A percentile compares a stretch with the other conserved stretches of the same genome.
Conservation (phyloP, 768 basidiomycete genomes). For the Butyriboletus loyo region DNA sequence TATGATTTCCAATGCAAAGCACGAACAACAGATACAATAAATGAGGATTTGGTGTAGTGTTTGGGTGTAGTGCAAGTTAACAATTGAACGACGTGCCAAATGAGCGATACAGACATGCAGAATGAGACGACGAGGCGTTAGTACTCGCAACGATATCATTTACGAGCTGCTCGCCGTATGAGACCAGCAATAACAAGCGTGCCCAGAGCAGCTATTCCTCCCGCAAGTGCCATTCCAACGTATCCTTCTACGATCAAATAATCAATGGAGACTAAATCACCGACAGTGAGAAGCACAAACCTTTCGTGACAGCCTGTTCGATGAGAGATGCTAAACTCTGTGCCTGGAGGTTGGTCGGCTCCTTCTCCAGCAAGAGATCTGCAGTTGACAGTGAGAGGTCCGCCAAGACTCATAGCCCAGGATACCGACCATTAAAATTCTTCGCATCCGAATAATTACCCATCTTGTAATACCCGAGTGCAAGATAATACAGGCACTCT, state of each 20-base stretch:
- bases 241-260: constrained; percentile 73
- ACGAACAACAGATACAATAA: constrained; percentile 28
- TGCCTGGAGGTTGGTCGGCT: constrained; percentile 91
- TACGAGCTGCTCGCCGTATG: constrained; percentile 77
- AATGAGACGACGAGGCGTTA: constrained; percentile 11
- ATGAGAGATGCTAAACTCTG: constrained; percentile 83
- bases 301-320: constrained; percentile 79
- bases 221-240: constrained; percentile 94
- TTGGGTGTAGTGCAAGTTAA: constrained; percentile 12
- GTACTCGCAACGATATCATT: constrained; percentile 22
- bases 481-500: constrained; percentile 96
- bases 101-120: constrained; percentile 16
- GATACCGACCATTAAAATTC: constrained; percentile 80
- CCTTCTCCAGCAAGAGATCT: constrained; percentile 88
- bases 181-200: constrained; percentile 70
- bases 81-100: constrained; percentile 5
- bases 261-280: neutral
- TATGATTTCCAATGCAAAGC: constrained; percentile 5
- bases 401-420: neutral
- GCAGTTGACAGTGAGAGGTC: constrained; percentile 4
- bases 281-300: constrained; percentile 38
- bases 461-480: constrained; percentile 95
- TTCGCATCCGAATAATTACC: constrained; percentile 90
- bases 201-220: constrained; percentile 84
- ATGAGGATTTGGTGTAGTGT: constrained; percentile 11